phyloP scores from a whole-genome alignment of 495 filamentous ascomycete species.

The Bacidia gigantensis region DNA sequence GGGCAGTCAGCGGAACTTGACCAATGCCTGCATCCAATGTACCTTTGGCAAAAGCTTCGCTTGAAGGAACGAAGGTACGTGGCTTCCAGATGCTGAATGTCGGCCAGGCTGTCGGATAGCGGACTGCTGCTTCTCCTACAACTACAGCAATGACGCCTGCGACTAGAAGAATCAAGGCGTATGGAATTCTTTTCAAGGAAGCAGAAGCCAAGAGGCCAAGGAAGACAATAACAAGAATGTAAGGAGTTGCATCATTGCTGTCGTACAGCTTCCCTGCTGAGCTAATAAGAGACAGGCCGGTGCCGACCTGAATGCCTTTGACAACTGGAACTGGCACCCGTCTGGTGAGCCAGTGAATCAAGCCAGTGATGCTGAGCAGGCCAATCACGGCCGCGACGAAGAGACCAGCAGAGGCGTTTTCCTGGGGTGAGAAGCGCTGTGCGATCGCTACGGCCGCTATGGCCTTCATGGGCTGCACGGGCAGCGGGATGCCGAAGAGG shows the following conservation, averaged over 20 bases:
- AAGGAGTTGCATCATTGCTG: background rate
- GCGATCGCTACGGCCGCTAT: slow-evolving; percentile 79
- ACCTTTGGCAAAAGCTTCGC: slow-evolving; percentile 33
- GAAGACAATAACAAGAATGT: slow-evolving; percentile 32
- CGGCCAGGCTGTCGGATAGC: slow-evolving; percentile 23
- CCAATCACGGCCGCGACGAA: slow-evolving; percentile 60
- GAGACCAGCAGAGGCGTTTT: slow-evolving; percentile 67
- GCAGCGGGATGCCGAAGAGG: slow-evolving; percentile 72
- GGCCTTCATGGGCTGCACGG: slow-evolving; percentile 85
- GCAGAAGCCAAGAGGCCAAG: slow-evolving; percentile 50
- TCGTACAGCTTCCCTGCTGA: slow-evolving; percentile 33
- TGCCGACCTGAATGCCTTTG: slow-evolving; percentile 88
- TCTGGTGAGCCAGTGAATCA: slow-evolving; percentile 53
- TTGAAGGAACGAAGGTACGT: slow-evolving; percentile 28
- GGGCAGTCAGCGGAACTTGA: slow-evolving; percentile 75
- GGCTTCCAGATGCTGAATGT: slow-evolving; percentile 39
- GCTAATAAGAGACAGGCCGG: slow-evolving; percentile 65
- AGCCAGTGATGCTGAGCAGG: slow-evolving; percentile 60
- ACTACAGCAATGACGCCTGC: slow-evolving; percentile 47
- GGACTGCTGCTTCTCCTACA: slow-evolving; percentile 17
- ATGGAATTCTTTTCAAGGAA: slow-evolving; percentile 48
- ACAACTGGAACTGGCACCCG: slow-evolving; percentile 72
- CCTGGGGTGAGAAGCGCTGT: slow-evolving; percentile 40
- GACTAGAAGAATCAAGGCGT: slow-evolving; percentile 57
- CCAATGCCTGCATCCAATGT: slow-evolving; percentile 52